Evolutionary conservation across 805 yeast species (phyloP).

Genomic region (Starmerella sp.): DNA sequence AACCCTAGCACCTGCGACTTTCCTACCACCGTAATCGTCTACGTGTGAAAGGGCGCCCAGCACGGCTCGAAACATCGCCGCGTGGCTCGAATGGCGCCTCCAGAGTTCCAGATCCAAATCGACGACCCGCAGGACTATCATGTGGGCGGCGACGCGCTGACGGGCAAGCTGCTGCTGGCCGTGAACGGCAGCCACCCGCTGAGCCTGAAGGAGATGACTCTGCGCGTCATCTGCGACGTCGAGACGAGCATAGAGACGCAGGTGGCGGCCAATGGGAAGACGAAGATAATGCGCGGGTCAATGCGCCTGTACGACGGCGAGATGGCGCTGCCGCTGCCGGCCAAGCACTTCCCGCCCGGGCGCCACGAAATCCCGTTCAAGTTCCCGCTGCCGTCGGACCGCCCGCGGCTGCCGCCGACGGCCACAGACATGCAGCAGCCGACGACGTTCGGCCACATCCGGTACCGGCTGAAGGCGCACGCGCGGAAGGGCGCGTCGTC

Average conservation of each 20-base stretch:
- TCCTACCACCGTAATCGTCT: not conserved
- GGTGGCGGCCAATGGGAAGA: not conserved
- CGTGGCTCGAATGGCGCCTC: not conserved
- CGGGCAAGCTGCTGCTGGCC: constrained; percentile 13
- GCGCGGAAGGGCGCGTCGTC: constrained; percentile 3
- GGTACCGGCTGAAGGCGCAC: constrained; percentile 6
- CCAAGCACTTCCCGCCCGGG: constrained; percentile 2
- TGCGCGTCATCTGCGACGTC: constrained; percentile 16
- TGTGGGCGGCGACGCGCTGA: constrained; percentile 13
- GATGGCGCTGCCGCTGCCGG: not conserved
- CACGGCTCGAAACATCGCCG: not conserved
- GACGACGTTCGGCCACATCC: constrained; percentile 5
- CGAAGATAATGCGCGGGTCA: not conserved
- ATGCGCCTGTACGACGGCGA: constrained; percentile 7
- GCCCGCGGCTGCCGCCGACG: constrained; percentile 11
- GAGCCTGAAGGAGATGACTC: constrained; percentile 6
- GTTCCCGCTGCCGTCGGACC: constrained; percentile 4
- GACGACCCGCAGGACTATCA: constrained; percentile 9
- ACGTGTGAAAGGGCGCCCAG: not conserved
- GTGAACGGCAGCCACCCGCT: constrained; percentile 6
- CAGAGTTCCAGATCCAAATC: not conserved
- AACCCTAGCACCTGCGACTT: not conserved
- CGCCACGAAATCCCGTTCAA: constrained; percentile 10
- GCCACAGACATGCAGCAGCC: constrained; percentile 2
- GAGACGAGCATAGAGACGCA: constrained; percentile 4